Percentiles rank a stretch among this genome's conserved stretches.
Conservation (phyloP, 2,329 filamentous ascomycete genomes). For the Apiospora aurea region DNA sequence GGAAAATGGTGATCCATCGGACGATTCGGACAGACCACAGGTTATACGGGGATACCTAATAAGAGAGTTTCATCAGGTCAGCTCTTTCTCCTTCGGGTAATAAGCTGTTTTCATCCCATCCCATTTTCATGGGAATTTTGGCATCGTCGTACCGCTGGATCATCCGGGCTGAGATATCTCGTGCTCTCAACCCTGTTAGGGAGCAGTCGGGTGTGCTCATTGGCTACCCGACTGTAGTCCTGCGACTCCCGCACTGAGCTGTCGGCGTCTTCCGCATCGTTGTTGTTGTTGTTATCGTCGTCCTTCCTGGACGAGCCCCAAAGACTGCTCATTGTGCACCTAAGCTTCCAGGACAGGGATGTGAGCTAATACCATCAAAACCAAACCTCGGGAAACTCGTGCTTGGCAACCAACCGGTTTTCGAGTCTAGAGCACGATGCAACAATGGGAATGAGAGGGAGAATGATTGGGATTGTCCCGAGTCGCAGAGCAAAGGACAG, state of each 20-base stretch:
- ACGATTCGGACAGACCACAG: constrained; percentile 87
- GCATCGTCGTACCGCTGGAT: constrained; percentile 72
- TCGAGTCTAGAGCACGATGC: not conserved
- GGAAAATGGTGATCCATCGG: constrained; percentile 78
- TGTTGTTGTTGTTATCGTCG: constrained; percentile 30
- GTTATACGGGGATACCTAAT: constrained; percentile 76
- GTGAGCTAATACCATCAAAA: not conserved
- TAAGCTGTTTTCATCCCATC: not conserved
- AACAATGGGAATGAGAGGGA: not conserved
- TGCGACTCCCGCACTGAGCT: constrained; percentile 32
- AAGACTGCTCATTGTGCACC: constrained; percentile 38
- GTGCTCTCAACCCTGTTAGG: constrained; percentile 68
- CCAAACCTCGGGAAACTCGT: not conserved
- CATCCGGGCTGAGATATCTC: constrained; percentile 76
- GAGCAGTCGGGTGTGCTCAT: constrained; percentile 71
- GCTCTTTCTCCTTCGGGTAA: not conserved
- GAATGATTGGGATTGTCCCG: not conserved
- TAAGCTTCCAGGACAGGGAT: not conserved
- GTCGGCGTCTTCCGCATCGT: constrained; percentile 25
- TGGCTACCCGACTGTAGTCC: constrained; percentile 41
- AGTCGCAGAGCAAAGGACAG: not conserved
- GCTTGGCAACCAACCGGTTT: not conserved
- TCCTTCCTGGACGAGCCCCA: constrained; percentile 37
- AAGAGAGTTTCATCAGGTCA: not conserved
- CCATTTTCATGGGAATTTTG: constrained; percentile 14